Conservation (phyloP, 2,329 filamentous ascomycete species). For the Phialocephala sp. region DNA sequence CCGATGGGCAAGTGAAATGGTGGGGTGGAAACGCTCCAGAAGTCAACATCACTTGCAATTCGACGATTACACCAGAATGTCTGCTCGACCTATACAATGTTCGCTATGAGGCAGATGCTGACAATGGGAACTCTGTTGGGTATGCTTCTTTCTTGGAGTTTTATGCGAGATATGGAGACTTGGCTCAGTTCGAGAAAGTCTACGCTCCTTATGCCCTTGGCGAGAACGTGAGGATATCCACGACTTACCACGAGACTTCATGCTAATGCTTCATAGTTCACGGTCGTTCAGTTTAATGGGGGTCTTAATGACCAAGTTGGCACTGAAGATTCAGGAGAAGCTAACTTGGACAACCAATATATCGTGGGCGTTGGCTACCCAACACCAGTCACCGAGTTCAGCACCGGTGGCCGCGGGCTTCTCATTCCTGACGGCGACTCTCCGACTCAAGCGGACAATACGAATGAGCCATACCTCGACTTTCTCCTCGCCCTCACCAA, state of each 20-base stretch:
- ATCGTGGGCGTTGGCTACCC: conserved; percentile 59
- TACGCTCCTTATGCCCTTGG: conserved; percentile 40
- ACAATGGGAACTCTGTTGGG: conserved; percentile 54
- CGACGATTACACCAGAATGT: too few species aligned
- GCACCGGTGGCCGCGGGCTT: conserved; percentile 55
- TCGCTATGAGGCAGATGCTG: conserved; percentile 50
- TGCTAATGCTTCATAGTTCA: too few species aligned
- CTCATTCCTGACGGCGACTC: conserved; percentile 43
- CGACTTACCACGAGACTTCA: conserved; percentile 43
- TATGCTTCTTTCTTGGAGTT: conserved; percentile 59
- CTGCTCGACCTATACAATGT: conserved; percentile 56
- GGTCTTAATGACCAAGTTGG: conserved; percentile 48
- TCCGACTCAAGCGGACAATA: conserved; percentile 44
- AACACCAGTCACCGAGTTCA: conserved; percentile 58
- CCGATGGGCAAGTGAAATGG: too few species aligned
- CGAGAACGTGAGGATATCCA: conserved; percentile 40
- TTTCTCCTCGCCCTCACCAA: conserved; percentile 57
- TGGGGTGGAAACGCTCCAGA: too few species aligned
- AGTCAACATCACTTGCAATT: too few species aligned
- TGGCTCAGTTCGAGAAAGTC: conserved; percentile 40
- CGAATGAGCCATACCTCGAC: conserved; percentile 59
- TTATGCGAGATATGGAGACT: conserved; percentile 53
- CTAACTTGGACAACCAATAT: conserved; percentile 56
- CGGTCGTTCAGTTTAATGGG: conserved; percentile 38
- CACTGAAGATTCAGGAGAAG: conserved; percentile 25